Percentiles rank a stretch among this genome's conserved stretches.
phyloP scores from a whole-genome alignment of 371 early-diverging fungal species.

The Rhizopus arrhizus region DNA sequence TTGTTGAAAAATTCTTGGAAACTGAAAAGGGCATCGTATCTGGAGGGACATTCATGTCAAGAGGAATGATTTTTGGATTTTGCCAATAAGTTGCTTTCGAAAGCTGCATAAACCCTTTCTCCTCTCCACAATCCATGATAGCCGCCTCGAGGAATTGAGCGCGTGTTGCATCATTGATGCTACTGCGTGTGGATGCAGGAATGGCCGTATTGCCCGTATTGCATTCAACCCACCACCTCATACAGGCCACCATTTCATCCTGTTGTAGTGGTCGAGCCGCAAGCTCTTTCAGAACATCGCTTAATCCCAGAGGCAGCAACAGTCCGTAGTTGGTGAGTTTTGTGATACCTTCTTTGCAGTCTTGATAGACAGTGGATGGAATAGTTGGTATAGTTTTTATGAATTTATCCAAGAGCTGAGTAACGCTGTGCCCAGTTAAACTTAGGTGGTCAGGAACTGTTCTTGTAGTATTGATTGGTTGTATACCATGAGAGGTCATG shows the following conservation, averaged over 20 bases:
- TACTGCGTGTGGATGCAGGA: slow-evolving; percentile 15
- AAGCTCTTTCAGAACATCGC: slow-evolving; percentile 73
- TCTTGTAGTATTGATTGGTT: slow-evolving; percentile 55
- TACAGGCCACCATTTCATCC: slow-evolving; percentile 67
- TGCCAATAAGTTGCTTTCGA: slow-evolving; percentile 53
- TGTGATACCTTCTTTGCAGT: slow-evolving; percentile 60
- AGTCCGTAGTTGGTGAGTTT: slow-evolving; percentile 51
- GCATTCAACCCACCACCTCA: slow-evolving; percentile 79
- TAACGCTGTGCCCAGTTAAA: slow-evolving; percentile 16
- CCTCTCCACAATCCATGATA: slow-evolving; percentile 46
- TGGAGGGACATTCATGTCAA: slow-evolving; percentile 64
- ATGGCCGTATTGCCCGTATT: slow-evolving; percentile 25
- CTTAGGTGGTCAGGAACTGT: slow-evolving; percentile 27
- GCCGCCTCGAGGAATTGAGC: slow-evolving; percentile 39
- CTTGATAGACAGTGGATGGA: slow-evolving; percentile 47
- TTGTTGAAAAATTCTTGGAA: slow-evolving; percentile 58
- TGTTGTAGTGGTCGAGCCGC: slow-evolving; percentile 53
- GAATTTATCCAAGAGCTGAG: slow-evolving; percentile 53
- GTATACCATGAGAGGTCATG: slow-evolving; percentile 72
- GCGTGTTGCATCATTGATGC: slow-evolving; percentile 8
- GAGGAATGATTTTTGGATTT: slow-evolving; percentile 65
- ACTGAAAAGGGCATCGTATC: slow-evolving; percentile 66
- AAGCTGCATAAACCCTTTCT: slow-evolving; percentile 43
- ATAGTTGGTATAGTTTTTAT: slow-evolving; percentile 68
- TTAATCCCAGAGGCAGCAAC: slow-evolving; percentile 47